These are phyloP conservation scores for Boletus bicolor DNA, from an alignment of 768 basidiomycete species.

Conservation along the genomic window DNA sequence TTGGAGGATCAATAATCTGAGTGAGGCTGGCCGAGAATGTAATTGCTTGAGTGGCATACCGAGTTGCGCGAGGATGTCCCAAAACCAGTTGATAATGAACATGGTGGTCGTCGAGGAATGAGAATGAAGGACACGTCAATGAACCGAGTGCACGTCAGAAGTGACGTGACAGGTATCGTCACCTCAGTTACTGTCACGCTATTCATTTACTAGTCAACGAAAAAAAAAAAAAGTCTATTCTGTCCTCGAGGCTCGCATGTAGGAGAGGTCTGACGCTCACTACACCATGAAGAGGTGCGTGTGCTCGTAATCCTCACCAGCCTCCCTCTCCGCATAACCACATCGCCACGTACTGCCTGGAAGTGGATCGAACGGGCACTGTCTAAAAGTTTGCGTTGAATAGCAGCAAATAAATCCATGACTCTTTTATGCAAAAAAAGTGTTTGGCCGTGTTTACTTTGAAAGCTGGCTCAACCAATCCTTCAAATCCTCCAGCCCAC, in stretches of 20 bases:
- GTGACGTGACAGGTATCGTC: slow-evolving; percentile 21
- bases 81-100: slow-evolving; percentile 94
- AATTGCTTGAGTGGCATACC: slow-evolving; percentile 49
- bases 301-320: slow-evolving; percentile 61
- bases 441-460: slow-evolving; percentile 32
- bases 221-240: background rate
- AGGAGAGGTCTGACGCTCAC: slow-evolving; percentile 68
- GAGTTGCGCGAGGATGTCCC: slow-evolving; percentile 90
- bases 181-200: slow-evolving; percentile 8
- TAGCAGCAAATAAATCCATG: background rate
- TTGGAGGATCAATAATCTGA: slow-evolving; percentile 1
- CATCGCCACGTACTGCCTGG: slow-evolving; percentile 61
- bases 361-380: slow-evolving; percentile 57
- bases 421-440: slow-evolving; percentile 11
- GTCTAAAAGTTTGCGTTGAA: slow-evolving; percentile 63
- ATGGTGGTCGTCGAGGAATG: slow-evolving; percentile 39
- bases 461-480: slow-evolving; percentile 46
- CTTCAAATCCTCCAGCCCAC: slow-evolving; percentile 42
- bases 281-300: slow-evolving; percentile 48
- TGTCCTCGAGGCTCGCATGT: slow-evolving; percentile 33
- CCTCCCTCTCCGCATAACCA: slow-evolving; percentile 59
- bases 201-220: background rate
- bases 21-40: background rate
- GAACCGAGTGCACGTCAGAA: background rate
- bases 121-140: slow-evolving; percentile 22